A percentile compares a stretch with the other conserved stretches of the same genome.
Evolutionary conservation across 257 asterid genomes (phyloP).

Genomic region (Paulownia fortunei): DNA sequence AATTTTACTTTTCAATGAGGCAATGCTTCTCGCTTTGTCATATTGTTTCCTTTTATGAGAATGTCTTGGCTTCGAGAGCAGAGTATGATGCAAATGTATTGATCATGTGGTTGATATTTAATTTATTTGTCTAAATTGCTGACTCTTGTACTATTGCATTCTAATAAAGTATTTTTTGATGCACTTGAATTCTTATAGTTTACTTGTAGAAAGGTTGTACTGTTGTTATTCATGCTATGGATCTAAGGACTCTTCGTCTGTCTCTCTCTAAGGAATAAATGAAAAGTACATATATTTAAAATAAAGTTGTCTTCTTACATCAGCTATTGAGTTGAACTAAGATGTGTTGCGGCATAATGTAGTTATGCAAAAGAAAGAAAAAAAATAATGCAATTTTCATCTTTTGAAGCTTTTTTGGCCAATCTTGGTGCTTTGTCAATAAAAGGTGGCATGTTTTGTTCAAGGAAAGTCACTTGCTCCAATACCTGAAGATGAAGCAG

Average conservation of each 20-base stretch:
- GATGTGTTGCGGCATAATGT: not conserved
- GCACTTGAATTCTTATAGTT: not conserved
- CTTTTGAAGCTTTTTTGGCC: not conserved
- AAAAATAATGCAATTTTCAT: constrained; percentile 24
- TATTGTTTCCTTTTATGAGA: constrained; percentile 1
- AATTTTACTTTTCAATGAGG: constrained; percentile 3
- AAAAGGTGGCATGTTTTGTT: constrained; percentile 51
- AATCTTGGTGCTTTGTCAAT: constrained; percentile 30
- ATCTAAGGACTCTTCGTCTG: not conserved
- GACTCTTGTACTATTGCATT: too few relatives aligned
- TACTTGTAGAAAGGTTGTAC: not conserved
- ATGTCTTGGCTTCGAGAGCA: not conserved
- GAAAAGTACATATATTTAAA: not conserved
- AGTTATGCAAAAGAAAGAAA: not conserved
- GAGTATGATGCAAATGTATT: not conserved
- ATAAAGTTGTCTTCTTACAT: not conserved
- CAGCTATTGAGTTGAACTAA: constrained; percentile 3
- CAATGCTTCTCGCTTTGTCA: constrained; percentile 15
- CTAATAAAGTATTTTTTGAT: not conserved
- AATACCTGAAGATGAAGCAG: constrained; percentile 94
- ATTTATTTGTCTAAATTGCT: not conserved
- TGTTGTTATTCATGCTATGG: not conserved
- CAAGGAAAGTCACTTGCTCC: constrained; percentile 98
- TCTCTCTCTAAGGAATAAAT: not conserved
- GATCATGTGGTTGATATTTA: not conserved